Evolutionary conservation across 2,329 filamentous ascomycete species (phyloP).

Genomic region (Zasmidium citrigriseum): DNA sequence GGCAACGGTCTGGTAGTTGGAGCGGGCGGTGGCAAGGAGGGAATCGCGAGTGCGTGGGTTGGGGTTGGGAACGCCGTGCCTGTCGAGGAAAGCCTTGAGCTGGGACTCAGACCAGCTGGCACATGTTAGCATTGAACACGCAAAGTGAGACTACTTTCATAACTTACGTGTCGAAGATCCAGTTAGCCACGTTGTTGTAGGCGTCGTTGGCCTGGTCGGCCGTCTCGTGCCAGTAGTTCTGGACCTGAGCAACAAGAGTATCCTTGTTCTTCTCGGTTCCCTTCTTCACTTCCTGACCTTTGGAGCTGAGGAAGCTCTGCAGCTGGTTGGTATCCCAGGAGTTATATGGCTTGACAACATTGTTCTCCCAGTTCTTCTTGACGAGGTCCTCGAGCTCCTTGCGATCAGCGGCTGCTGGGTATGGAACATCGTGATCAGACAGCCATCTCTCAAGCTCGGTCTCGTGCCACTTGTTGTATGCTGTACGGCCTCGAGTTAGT

Average conservation of each 20-base stretch:
- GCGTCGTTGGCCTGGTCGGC: conserved; percentile 74
- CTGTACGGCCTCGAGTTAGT: conserved; percentile 50
- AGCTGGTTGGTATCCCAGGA: conserved; percentile 74
- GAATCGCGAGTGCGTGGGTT: conserved; percentile 85
- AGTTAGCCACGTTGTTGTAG: conserved; percentile 74
- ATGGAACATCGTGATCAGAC: conserved; percentile 85
- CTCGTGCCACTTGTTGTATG: conserved; percentile 98
- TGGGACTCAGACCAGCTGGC: conserved; percentile 86
- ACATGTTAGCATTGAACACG: conserved; percentile 38
- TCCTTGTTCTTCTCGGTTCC: conserved; percentile 69
- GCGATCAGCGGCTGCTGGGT: conserved; percentile 86
- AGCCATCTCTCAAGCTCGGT: conserved; percentile 97
- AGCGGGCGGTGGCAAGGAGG: conserved; percentile 73
- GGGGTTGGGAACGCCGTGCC: conserved; percentile 81
- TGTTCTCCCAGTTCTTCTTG: conserved; percentile 82
- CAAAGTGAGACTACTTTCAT: neutral
- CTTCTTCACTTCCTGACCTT: conserved; percentile 70
- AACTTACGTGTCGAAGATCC: conserved; percentile 80
- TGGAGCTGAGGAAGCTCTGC: conserved; percentile 65
- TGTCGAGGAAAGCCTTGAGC: conserved; percentile 89
- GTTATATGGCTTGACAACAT: conserved; percentile 73
- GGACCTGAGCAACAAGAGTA: conserved; percentile 67
- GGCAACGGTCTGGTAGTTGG: conserved; percentile 77
- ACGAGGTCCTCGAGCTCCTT: conserved; percentile 93
- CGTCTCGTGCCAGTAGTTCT: conserved; percentile 74